Percentiles rank a stretch among this genome's conserved stretches.
phyloP scores from a whole-genome alignment of 805 yeast genomes.

The Ogataea minuta region DNA sequence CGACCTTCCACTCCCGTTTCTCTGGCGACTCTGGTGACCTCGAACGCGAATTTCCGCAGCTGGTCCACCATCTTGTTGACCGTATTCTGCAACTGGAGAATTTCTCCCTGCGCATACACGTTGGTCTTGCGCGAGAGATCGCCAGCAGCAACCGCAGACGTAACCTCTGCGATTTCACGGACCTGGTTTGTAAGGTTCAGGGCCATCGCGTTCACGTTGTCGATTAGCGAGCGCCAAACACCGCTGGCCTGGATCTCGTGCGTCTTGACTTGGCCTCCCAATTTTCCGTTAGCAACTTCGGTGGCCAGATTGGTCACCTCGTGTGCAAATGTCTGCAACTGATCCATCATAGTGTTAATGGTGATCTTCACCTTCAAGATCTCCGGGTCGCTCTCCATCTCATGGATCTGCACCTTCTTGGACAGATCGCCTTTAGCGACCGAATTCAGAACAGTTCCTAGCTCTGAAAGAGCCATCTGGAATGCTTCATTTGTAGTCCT shows the following conservation, averaged over 20 bases:
- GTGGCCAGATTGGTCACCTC: slow-evolving; percentile 86
- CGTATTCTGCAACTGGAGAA: slow-evolving; percentile 78
- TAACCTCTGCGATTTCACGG: slow-evolving; percentile 85
- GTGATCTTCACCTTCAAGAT: slow-evolving; percentile 76
- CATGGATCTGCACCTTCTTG: slow-evolving; percentile 72
- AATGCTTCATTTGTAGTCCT: slow-evolving; percentile 62
- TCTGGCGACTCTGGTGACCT: slow-evolving; percentile 81
- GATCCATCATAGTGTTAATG: slow-evolving; percentile 87
- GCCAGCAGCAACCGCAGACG: slow-evolving; percentile 85
- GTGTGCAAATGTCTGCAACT: slow-evolving; percentile 72
- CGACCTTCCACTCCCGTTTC: slow-evolving; percentile 90
- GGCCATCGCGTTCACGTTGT: slow-evolving; percentile 87
- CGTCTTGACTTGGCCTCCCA: slow-evolving; percentile 85
- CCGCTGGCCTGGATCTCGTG: slow-evolving; percentile 71
- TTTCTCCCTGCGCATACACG: slow-evolving; percentile 91
- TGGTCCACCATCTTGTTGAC: slow-evolving; percentile 89
- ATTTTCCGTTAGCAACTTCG: slow-evolving; percentile 85
- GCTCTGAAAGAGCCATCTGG: slow-evolving; percentile 69
- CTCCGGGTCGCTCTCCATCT: slow-evolving; percentile 73
- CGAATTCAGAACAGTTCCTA: slow-evolving; percentile 82
- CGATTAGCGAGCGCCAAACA: slow-evolving; percentile 81
- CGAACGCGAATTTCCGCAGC: slow-evolving; percentile 77
- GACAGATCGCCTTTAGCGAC: slow-evolving; percentile 88
- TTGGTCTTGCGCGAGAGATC: slow-evolving; percentile 79
- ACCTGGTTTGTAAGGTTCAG: slow-evolving; percentile 82